Conservation (phyloP, 495 filamentous ascomycete species). For the Mycothermus thermophilus region DNA sequence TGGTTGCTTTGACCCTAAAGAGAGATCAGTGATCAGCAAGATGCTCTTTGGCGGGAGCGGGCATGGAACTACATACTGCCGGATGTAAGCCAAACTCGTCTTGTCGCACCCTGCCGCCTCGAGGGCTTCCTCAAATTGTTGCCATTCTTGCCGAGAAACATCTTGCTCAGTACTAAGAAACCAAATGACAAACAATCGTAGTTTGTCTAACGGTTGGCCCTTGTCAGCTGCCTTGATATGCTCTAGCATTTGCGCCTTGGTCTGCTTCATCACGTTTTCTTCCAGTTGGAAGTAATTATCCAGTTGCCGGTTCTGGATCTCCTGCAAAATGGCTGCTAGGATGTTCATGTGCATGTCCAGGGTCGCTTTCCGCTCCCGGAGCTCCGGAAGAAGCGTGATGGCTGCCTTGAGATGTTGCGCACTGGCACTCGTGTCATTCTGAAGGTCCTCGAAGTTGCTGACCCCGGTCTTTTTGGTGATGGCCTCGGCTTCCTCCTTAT, state of each 20-base stretch:
- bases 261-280: slow-evolving; percentile 85
- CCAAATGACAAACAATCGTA: slow-evolving; percentile 93
- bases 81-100: slow-evolving; percentile 69
- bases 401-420: slow-evolving; percentile 92
- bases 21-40: slow-evolving; percentile 16
- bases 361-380: slow-evolving; percentile 78
- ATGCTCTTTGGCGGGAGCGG: background rate
- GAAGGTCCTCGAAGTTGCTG: slow-evolving; percentile 82
- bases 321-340: slow-evolving; percentile 16
- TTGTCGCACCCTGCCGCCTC: slow-evolving; percentile 58
- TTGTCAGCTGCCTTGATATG: slow-evolving; percentile 69
- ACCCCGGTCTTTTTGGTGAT: slow-evolving; percentile 92
- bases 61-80: slow-evolving; percentile 43
- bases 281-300: slow-evolving; percentile 96
- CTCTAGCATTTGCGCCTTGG: slow-evolving; percentile 79
- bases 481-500: slow-evolving; percentile 89
- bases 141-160: slow-evolving; percentile 65
- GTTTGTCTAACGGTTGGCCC: slow-evolving; percentile 75
- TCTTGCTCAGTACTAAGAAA: slow-evolving; percentile 91
- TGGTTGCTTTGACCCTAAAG: slow-evolving; percentile 75
- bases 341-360: slow-evolving; percentile 98
- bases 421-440: slow-evolving; percentile 74
- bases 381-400: slow-evolving; percentile 80
- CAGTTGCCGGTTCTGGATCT: slow-evolving; percentile 57
- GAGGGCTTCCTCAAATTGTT: slow-evolving; percentile 76